Evolutionary conservation across 2,329 filamentous ascomycete species (phyloP).

Genomic region (Sclerotinia minor): DNA sequence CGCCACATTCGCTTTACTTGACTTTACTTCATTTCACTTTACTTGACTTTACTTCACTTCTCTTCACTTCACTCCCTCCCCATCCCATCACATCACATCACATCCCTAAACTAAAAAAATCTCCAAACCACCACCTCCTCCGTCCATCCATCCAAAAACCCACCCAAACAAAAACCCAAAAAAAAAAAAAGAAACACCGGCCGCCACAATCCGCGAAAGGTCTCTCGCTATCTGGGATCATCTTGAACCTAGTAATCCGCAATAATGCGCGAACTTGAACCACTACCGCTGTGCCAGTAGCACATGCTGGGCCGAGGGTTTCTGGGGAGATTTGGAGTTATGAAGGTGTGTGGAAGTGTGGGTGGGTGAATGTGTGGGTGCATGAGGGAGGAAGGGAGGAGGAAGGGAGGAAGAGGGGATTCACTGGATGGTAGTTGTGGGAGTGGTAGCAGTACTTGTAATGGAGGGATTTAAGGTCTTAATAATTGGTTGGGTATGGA

Average conservation of each 20-base stretch:
- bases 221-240: slow-evolving; percentile 21
- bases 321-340: neutral
- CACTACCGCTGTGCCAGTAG: slow-evolving; percentile 14
- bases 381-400: neutral
- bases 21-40: too few relatives aligned
- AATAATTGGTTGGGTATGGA: too few relatives aligned
- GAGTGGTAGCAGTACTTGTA: too few relatives aligned
- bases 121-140: too few relatives aligned
- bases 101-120: too few relatives aligned
- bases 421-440: neutral
- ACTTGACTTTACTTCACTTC: too few relatives aligned
- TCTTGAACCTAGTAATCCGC: slow-evolving; percentile 14
- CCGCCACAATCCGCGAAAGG: slow-evolving; percentile 20
- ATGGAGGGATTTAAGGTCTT: neutral
- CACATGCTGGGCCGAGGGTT: slow-evolving; percentile 10
- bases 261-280: slow-evolving; percentile 9
- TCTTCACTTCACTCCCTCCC: too few relatives aligned
- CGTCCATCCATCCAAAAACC: neutral
- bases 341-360: neutral
- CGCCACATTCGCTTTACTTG: too few relatives aligned
- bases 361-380: neutral
- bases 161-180: neutral
- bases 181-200: slow-evolving; percentile 7
- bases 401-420: too few relatives aligned
- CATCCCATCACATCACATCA: too few relatives aligned